Percentiles rank a stretch among this genome's conserved stretches.
Evolutionary conservation across 805 yeast genomes (phyloP).

Genomic region (Candida quercuum): DNA sequence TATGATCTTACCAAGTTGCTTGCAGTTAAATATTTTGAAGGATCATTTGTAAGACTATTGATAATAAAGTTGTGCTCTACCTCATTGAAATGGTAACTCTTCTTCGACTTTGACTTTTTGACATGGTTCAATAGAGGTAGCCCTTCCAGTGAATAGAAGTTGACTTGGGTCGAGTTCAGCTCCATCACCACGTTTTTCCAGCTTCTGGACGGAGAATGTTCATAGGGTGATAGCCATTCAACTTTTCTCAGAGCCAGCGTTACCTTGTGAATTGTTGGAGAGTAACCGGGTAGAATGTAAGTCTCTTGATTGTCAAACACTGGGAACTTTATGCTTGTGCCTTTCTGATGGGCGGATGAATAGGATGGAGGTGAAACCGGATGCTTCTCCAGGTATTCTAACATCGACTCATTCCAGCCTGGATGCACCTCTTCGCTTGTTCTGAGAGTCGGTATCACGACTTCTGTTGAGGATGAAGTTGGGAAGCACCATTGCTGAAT

Average conservation of each 20-base stretch:
- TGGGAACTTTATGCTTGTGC: conserved; percentile 29
- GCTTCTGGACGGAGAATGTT: conserved; percentile 54
- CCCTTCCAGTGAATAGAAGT: conserved; percentile 48
- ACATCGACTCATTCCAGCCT: background rate
- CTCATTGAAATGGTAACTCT: conserved; percentile 19
- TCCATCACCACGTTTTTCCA: conserved; percentile 73
- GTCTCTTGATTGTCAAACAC: conserved; percentile 27
- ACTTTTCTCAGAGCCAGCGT: conserved; percentile 57
- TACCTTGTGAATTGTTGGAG: conserved; percentile 58
- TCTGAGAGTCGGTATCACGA: no score
- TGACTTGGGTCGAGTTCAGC: conserved; percentile 81
- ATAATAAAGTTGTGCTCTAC: conserved; percentile 21
- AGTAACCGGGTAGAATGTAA: conserved; percentile 50
- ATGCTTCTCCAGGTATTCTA: conserved; percentile 30
- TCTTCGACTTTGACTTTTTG: conserved; percentile 24
- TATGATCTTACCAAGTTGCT: conserved; percentile 51
- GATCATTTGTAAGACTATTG: conserved; percentile 13
- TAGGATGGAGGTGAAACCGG: conserved; percentile 32
- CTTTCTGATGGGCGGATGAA: conserved; percentile 8
- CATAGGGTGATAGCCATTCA: conserved; percentile 79
- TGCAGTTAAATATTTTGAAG: conserved; percentile 9
- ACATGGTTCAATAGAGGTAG: conserved; percentile 24
- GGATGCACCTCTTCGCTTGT: background rate
- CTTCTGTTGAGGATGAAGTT: background rate
- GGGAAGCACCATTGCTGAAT: no score